A percentile compares a stretch with the other conserved stretches of the same genome.
phyloP scores from a whole-genome alignment of 2,329 filamentous ascomycete species.

The Mycosphaerella sp. region DNA sequence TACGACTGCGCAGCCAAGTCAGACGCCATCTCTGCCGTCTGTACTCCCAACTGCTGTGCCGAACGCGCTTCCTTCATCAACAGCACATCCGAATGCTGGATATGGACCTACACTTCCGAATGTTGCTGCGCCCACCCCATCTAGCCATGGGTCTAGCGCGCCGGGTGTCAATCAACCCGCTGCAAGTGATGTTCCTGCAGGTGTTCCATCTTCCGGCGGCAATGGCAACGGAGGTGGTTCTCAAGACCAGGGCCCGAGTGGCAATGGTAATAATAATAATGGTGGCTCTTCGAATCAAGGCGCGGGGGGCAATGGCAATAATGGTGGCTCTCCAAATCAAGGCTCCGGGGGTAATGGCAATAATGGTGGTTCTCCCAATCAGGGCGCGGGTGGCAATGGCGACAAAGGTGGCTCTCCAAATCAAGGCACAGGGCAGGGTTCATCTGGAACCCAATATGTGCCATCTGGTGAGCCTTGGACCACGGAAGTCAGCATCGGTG shows the following conservation, averaged over 20 bases:
- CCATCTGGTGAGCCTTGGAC: conserved; percentile 18
- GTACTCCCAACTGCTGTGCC: too few relatives aligned
- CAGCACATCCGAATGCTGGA: too few relatives aligned
- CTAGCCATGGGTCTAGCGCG: neutral
- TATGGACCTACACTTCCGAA: neutral
- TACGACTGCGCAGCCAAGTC: conserved; percentile 13
- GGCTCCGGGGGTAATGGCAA: neutral
- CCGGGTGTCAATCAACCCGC: neutral
- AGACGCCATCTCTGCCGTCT: neutral
- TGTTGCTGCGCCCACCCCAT: neutral
- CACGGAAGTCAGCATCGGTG: conserved; percentile 13
- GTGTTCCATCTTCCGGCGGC: neutral
- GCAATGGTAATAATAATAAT: neutral
- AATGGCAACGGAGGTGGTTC: neutral
- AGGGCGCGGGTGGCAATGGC: neutral
- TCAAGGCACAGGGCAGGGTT: neutral
- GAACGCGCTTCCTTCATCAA: too few relatives aligned
- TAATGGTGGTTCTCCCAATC: neutral
- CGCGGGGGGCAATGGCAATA: neutral
- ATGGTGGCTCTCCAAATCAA: neutral
- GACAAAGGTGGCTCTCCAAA: neutral
- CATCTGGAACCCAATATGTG: conserved; percentile 2
- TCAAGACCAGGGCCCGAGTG: neutral
- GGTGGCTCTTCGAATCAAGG: neutral
- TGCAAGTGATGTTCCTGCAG: neutral